Evolutionary conservation across 371 early-diverging fungal species (phyloP).

Genomic region (Capniomyces stellatus): DNA sequence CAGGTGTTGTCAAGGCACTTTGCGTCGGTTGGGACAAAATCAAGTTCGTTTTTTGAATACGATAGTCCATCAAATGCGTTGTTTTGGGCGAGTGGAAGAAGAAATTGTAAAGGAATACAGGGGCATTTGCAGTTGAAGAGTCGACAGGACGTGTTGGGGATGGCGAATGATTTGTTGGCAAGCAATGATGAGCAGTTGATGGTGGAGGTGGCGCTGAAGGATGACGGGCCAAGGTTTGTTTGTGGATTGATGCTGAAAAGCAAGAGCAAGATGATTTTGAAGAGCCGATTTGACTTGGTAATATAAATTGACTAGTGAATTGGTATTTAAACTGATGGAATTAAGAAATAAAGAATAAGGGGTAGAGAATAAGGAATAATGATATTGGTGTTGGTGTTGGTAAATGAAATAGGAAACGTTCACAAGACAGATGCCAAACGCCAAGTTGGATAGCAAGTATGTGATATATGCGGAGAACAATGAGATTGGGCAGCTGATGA

Average conservation of each 20-base stretch:
- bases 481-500: conserved; percentile 12
- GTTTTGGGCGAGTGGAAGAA: conserved; percentile 51
- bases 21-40: too few relatives aligned
- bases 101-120: conserved; percentile 43
- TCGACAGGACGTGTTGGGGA: conserved; percentile 21
- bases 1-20: too few relatives aligned
- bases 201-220: conserved; percentile 25
- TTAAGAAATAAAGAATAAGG: too few relatives aligned
- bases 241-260: too few relatives aligned
- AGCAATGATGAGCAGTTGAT: conserved; percentile 16
- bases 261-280: too few relatives aligned
- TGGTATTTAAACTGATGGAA: conserved; percentile 58
- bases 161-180: conserved; percentile 8
- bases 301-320: conserved; percentile 26
- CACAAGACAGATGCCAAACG: too few relatives aligned
- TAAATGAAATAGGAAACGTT: too few relatives aligned
- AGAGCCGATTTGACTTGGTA: too few relatives aligned
- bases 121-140: conserved; percentile 35
- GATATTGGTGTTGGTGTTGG: too few relatives aligned
- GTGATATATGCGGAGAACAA: conserved; percentile 11
- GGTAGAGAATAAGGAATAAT: too few relatives aligned
- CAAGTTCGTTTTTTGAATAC: conserved; percentile 30
- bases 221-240: too few relatives aligned
- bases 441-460: conserved; percentile 5
- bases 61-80: conserved; percentile 54